Percentiles rank a stretch among this genome's conserved stretches.
These are phyloP conservation scores for Nemania serpens DNA, from an alignment of 2,329 filamentous ascomycete species.

Conservation along the genomic window DNA sequence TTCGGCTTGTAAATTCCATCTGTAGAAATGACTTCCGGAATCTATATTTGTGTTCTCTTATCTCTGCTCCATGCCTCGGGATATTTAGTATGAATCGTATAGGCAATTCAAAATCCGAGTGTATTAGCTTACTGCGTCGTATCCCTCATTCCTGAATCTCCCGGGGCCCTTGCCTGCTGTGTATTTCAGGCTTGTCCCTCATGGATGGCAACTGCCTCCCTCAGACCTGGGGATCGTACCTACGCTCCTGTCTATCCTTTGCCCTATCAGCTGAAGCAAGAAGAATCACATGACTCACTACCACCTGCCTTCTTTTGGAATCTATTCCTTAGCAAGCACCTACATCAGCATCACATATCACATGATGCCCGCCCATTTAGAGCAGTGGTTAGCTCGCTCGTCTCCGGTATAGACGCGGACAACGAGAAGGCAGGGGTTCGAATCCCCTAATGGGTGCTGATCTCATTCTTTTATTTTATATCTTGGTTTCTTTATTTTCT, in stretches of 20 bases:
- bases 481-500: too few species aligned
- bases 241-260: neutral
- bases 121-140: too few species aligned
- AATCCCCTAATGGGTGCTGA: conserved; percentile 22
- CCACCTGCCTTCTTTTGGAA: too few species aligned
- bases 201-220: neutral
- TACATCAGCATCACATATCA: neutral
- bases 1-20: too few species aligned
- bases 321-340: too few species aligned
- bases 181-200: neutral
- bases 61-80: too few species aligned
- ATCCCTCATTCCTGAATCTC: too few species aligned
- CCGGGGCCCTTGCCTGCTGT: neutral
- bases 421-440: conserved; percentile 22
- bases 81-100: too few species aligned
- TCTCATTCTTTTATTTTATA: neutral
- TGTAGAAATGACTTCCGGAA: too few species aligned
- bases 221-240: neutral
- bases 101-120: too few species aligned
- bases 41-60: too few species aligned
- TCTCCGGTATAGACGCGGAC: conserved; percentile 5
- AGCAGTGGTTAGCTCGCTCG: conserved; percentile 29
- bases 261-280: neutral
- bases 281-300: neutral
- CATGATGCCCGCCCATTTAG: conserved; percentile 19